Conservation (phyloP, 768 basidiomycete genomes). For the Mycena haematopus region DNA sequence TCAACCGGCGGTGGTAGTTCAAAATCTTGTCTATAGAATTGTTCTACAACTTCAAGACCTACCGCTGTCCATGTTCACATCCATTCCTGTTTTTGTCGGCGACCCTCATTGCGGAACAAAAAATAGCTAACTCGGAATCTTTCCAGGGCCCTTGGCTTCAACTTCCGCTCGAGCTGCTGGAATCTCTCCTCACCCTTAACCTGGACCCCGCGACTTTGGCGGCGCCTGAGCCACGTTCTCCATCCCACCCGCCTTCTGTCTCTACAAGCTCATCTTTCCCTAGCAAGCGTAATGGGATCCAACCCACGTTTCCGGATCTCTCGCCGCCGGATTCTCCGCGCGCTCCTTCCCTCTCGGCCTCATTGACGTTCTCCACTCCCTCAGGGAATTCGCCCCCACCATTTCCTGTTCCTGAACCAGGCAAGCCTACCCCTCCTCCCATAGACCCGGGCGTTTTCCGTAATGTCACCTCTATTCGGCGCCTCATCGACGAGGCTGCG, state of each 20-base stretch:
- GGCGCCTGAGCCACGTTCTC: conserved; percentile 50
- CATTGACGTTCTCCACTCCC: conserved; percentile 25
- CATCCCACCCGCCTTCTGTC: conserved; percentile 41
- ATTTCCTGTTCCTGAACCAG: conserved; percentile 61
- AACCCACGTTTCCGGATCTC: conserved; percentile 33
- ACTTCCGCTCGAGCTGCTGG: conserved; percentile 84
- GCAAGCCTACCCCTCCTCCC: conserved; percentile 80
- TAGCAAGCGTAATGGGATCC: conserved; percentile 49
- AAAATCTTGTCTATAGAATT: neutral
- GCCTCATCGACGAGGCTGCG: conserved; percentile 88
- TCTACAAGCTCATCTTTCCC: conserved; percentile 21
- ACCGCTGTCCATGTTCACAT: neutral
- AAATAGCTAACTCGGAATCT: conserved; percentile 1
- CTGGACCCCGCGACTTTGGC: conserved; percentile 72
- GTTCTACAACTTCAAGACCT: neutral
- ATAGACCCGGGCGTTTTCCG: conserved; percentile 90
- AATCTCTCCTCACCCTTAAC: conserved; percentile 81
- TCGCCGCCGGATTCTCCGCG: conserved; percentile 56
- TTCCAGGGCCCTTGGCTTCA: conserved; percentile 90
- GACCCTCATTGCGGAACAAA: neutral
- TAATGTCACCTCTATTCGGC: conserved; percentile 73
- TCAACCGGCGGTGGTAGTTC: neutral
- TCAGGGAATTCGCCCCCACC: conserved; percentile 44
- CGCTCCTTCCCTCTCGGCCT: conserved; percentile 41
- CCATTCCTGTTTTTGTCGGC: neutral